phyloP scores from a whole-genome alignment of 805 yeast species.

The Cyberlindnera xylosilytica region DNA sequence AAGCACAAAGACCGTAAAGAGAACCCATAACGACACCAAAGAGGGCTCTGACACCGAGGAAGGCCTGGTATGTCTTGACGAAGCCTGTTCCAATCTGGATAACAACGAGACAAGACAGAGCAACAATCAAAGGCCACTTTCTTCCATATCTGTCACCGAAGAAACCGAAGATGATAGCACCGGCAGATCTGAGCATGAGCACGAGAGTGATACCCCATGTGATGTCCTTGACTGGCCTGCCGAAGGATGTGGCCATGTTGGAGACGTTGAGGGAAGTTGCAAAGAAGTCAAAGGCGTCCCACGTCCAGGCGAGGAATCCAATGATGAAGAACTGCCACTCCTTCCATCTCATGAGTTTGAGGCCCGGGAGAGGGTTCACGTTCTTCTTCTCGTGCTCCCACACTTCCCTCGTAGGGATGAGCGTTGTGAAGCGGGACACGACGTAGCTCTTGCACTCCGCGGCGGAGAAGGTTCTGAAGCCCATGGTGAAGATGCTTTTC shows the following conservation, averaged over 20 bases:
- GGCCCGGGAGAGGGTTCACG: constrained; percentile 63
- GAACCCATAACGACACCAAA: constrained; percentile 60
- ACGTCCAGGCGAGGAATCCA: constrained; percentile 59
- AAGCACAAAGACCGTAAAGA: constrained; percentile 41
- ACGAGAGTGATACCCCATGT: constrained; percentile 62
- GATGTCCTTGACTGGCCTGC: constrained; percentile 44
- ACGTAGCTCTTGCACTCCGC: constrained; percentile 14
- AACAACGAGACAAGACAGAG: constrained; percentile 43
- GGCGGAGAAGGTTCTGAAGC: constrained; percentile 11
- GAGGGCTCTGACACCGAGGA: constrained; percentile 58
- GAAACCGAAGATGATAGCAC: constrained; percentile 59
- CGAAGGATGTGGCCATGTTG: constrained; percentile 44
- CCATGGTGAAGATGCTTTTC: constrained; percentile 10
- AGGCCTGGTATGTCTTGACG: constrained; percentile 51
- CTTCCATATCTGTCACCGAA: constrained; percentile 61
- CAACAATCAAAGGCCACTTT: constrained; percentile 52
- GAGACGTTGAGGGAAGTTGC: constrained; percentile 51
- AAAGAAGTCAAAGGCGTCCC: constrained; percentile 67
- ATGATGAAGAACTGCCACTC: constrained; percentile 54
- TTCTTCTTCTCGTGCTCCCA: constrained; percentile 34
- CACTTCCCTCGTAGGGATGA: constrained; percentile 45
- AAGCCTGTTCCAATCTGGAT: constrained; percentile 66
- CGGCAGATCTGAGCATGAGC: constrained; percentile 65
- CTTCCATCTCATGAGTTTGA: constrained; percentile 42
- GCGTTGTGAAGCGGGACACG: constrained; percentile 44